Evolutionary conservation across 2,329 filamentous ascomycete genomes (phyloP).

Genomic region (Biscogniauxia sp.): DNA sequence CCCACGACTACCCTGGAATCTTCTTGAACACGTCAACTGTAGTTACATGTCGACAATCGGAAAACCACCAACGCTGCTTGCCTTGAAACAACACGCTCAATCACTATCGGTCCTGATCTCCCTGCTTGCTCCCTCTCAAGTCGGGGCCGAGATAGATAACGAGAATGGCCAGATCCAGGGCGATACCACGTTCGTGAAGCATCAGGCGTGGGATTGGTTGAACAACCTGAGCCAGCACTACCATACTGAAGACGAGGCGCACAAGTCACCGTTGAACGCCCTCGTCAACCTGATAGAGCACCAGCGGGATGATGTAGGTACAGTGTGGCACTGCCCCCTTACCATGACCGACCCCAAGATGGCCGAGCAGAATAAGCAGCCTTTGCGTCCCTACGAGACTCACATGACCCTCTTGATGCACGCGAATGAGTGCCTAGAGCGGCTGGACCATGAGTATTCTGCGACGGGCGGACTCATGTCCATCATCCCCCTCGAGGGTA

Average conservation of each 20-base stretch:
- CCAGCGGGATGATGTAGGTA: conserved; percentile 41
- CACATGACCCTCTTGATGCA: conserved; percentile 53
- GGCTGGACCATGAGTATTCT: conserved; percentile 58
- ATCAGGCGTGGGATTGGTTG: conserved; percentile 58
- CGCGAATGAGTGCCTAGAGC: conserved; percentile 58
- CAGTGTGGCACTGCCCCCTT: conserved; percentile 47
- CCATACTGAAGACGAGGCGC: conserved; percentile 44
- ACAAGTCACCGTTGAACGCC: conserved; percentile 45
- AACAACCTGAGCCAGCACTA: conserved; percentile 50
- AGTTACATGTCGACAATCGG: conserved; percentile 54
- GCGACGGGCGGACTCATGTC: conserved; percentile 55
- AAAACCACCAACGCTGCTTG: conserved; percentile 51
- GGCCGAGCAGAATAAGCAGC: conserved; percentile 10
- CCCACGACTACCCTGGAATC: conserved; percentile 23
- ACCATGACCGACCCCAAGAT: conserved; percentile 21
- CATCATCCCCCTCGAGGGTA: conserved; percentile 46
- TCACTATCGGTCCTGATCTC: conserved; percentile 54
- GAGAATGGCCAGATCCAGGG: conserved; percentile 15
- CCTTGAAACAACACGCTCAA: conserved; percentile 60
- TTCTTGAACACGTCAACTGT: conserved; percentile 54
- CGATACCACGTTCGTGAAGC: conserved; percentile 34
- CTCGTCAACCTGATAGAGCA: conserved; percentile 45
- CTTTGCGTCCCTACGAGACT: conserved; percentile 40
- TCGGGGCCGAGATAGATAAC: conserved; percentile 30
- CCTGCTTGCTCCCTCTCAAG: conserved; percentile 41